phyloP scores from a whole-genome alignment of 163 green algal species.

The Coccomyxa subellipsoidea region DNA sequence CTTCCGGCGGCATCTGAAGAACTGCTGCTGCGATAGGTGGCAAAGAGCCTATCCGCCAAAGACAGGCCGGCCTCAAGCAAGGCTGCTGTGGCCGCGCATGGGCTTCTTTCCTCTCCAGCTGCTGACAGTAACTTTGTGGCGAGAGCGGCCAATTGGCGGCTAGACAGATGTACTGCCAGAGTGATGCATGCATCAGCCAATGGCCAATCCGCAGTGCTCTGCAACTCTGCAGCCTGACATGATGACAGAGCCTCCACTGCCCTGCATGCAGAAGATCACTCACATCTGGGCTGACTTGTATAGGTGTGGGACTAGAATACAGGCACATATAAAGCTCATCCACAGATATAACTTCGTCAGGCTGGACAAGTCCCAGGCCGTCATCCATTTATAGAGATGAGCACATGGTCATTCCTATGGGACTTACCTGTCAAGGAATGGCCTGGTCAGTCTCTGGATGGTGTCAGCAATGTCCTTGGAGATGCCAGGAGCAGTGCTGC shows the following conservation, averaged over 20 bases:
- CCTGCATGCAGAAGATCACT: neutral
- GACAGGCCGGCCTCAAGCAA: neutral
- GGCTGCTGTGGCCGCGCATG: neutral
- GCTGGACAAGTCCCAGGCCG: too few species aligned
- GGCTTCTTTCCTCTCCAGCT: neutral
- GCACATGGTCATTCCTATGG: neutral
- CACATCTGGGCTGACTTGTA: too few species aligned
- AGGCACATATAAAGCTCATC: too few species aligned
- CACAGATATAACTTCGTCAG: too few species aligned
- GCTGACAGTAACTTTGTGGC: neutral
- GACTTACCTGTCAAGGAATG: neutral
- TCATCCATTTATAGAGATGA: neutral
- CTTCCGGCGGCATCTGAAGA: too few species aligned
- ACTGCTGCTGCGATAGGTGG: too few species aligned
- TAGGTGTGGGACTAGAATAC: too few species aligned
- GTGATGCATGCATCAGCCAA: neutral
- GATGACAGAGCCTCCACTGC: neutral
- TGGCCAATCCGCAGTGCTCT: neutral
- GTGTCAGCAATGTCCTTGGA: neutral
- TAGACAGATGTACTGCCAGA: neutral
- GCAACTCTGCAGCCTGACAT: neutral
- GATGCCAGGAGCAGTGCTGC: neutral
- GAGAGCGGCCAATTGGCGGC: neutral
- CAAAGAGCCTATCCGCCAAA: neutral
- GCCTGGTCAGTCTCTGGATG: neutral